phyloP scores from a whole-genome alignment of 495 filamentous ascomycete species.

The Friedmanniomyces endolithicus region DNA sequence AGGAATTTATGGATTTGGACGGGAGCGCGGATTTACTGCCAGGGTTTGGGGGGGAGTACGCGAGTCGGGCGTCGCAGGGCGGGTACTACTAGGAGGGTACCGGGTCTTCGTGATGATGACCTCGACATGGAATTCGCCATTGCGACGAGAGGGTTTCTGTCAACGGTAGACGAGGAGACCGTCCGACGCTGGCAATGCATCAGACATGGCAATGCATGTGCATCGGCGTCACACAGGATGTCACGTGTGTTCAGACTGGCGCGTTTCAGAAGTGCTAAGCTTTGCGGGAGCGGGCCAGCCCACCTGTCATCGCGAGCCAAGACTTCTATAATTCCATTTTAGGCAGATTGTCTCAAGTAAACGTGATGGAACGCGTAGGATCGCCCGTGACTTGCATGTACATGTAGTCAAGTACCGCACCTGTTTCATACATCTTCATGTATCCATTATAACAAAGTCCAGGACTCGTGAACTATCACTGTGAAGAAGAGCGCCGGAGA shows the following conservation, averaged over 20 bases:
- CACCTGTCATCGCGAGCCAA: background rate
- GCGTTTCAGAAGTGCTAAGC: background rate
- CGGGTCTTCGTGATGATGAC: background rate
- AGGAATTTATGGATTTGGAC: constrained; percentile 23
- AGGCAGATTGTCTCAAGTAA: background rate
- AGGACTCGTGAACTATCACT: background rate
- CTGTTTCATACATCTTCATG: background rate
- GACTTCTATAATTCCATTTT: background rate
- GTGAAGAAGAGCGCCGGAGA: background rate
- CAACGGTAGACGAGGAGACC: no score
- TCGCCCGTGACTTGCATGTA: background rate
- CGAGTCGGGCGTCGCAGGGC: constrained; percentile 13
- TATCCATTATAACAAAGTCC: background rate
- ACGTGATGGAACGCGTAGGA: background rate
- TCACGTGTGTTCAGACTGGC: background rate
- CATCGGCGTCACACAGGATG: no score
- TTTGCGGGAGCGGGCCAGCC: background rate
- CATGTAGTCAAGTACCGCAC: background rate
- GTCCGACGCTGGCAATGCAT: no score
- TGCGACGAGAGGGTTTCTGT: no score
- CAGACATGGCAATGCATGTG: no score
- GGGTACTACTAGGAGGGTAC: background rate
- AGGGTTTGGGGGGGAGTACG: constrained; percentile 23
- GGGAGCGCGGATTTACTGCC: constrained; percentile 10
- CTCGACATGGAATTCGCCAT: no score